These are phyloP conservation scores for Quercus gilva DNA, from an alignment of 306 rosid genomes.

Conservation along the genomic window DNA sequence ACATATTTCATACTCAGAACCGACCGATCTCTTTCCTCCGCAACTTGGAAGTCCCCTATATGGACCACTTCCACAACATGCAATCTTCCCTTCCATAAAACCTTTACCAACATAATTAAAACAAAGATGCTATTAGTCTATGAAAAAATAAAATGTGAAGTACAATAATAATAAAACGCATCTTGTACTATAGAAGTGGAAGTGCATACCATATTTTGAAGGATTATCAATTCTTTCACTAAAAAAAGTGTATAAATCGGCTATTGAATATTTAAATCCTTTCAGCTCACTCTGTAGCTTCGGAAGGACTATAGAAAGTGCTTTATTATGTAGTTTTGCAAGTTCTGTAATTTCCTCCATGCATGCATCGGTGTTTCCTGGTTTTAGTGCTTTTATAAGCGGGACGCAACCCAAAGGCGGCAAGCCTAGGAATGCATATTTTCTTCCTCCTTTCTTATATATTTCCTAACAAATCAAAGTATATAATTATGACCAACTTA, in stretches of 20 bases:
- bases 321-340: slow-evolving; percentile 25
- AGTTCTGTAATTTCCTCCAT: slow-evolving; percentile 14
- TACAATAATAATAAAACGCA: too few relatives aligned
- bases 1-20: slow-evolving; percentile 29
- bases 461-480: background rate
- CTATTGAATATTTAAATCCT: background rate
- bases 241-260: background rate
- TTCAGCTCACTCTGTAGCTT: background rate
- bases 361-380: slow-evolving; percentile 14
- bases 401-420: slow-evolving; percentile 28
- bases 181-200: background rate
- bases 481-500: background rate
- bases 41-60: slow-evolving; percentile 43
- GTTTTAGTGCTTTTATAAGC: background rate
- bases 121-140: too few relatives aligned
- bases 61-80: background rate
- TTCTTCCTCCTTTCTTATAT: background rate
- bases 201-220: background rate
- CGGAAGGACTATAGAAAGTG: slow-evolving; percentile 12
- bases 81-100: too few relatives aligned
- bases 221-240: background rate
- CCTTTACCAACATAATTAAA: too few relatives aligned
- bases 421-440: slow-evolving; percentile 11
- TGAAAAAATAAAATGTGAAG: too few relatives aligned
- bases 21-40: slow-evolving; percentile 36